Evolutionary conservation across 2,329 filamentous ascomycete species (phyloP).

Genomic region (Exophiala calicioides): DNA sequence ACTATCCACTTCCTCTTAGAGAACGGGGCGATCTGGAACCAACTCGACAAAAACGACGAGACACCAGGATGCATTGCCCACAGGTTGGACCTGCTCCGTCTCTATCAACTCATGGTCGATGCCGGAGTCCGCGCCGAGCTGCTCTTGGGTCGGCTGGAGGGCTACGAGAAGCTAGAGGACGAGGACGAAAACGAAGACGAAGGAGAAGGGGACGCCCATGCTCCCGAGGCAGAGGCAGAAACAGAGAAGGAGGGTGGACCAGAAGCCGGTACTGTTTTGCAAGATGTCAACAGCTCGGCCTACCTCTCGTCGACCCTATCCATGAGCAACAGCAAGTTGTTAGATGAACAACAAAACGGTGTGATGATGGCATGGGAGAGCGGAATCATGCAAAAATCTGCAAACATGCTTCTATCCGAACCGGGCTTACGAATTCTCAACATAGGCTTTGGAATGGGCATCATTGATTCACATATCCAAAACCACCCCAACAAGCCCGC

Average conservation of each 20-base stretch:
- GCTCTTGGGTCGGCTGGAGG: slow-evolving; percentile 77
- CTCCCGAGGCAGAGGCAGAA: slow-evolving; percentile 31
- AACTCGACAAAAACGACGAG: slow-evolving; percentile 80
- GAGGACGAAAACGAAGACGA: slow-evolving; percentile 37
- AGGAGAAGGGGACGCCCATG: slow-evolving; percentile 31
- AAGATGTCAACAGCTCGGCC: slow-evolving; percentile 23
- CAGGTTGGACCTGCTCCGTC: slow-evolving; percentile 63
- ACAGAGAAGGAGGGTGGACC: slow-evolving; percentile 40
- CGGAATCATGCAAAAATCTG: slow-evolving; percentile 78
- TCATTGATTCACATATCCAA: slow-evolving; percentile 76
- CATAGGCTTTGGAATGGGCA: slow-evolving; percentile 89
- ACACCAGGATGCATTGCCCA: slow-evolving; percentile 87
- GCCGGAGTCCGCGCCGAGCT: slow-evolving; percentile 90
- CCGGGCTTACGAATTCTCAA: slow-evolving; percentile 73
- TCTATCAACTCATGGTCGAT: slow-evolving; percentile 83
- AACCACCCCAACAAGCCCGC: slow-evolving; percentile 59
- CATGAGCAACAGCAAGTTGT: slow-evolving; percentile 65
- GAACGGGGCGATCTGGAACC: slow-evolving; percentile 96
- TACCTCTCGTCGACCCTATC: slow-evolving; percentile 69
- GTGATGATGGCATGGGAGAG: slow-evolving; percentile 96
- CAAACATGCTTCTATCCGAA: slow-evolving; percentile 64
- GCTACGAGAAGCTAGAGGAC: slow-evolving; percentile 68
- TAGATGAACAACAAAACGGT: slow-evolving; percentile 75
- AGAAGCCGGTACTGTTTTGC: background rate
- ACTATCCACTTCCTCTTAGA: slow-evolving; percentile 76